Percentiles rank a stretch among this genome's conserved stretches.
Conservation (phyloP, 2,329 filamentous ascomycete genomes). For the Byssochlamys sp. region DNA sequence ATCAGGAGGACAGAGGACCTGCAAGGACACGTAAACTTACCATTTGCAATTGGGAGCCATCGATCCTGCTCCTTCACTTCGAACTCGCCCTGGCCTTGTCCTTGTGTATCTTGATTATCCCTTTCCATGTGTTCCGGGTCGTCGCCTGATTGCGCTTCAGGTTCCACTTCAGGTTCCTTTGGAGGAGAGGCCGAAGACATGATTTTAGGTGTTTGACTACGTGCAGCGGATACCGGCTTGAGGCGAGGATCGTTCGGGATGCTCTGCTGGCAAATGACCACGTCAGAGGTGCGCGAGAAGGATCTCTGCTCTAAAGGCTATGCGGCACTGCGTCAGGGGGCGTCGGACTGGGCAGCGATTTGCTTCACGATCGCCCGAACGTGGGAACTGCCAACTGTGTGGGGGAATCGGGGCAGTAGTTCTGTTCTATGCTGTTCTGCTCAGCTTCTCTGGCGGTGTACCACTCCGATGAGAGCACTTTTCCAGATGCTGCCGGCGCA, state of each 20-base stretch:
- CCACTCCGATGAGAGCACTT: slow-evolving; percentile 7
- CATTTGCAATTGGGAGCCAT: slow-evolving; percentile 99
- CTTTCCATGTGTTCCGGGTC: slow-evolving; percentile 80
- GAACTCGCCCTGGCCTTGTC: slow-evolving; percentile 74
- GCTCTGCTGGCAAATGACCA: slow-evolving; percentile 35
- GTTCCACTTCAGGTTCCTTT: slow-evolving; percentile 81
- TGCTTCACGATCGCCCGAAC: slow-evolving; percentile 27
- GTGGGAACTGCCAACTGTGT: slow-evolving; percentile 15
- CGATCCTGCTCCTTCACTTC: slow-evolving; percentile 99
- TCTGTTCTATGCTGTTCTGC: slow-evolving; percentile 15
- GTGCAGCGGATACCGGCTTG: slow-evolving; percentile 27
- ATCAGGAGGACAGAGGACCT: slow-evolving; percentile 35
- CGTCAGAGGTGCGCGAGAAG: slow-evolving; percentile 32
- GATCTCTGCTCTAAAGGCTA: slow-evolving; percentile 16
- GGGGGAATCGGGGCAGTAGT: slow-evolving; percentile 21
- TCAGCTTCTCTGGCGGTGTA: slow-evolving; percentile 15
- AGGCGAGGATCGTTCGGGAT: slow-evolving; percentile 24
- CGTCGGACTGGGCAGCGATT: slow-evolving; percentile 30
- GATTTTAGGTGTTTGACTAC: slow-evolving; percentile 48
- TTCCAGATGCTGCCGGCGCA: slow-evolving; percentile 10
- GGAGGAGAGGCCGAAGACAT: slow-evolving; percentile 94
- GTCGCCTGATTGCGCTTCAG: slow-evolving; percentile 86
- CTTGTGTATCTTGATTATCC: slow-evolving; percentile 58
- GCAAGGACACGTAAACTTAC: slow-evolving; percentile 57
- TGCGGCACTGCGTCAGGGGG: slow-evolving; percentile 17